phyloP scores from a whole-genome alignment of 257 asterid species.

The Agastache rugosa region DNA sequence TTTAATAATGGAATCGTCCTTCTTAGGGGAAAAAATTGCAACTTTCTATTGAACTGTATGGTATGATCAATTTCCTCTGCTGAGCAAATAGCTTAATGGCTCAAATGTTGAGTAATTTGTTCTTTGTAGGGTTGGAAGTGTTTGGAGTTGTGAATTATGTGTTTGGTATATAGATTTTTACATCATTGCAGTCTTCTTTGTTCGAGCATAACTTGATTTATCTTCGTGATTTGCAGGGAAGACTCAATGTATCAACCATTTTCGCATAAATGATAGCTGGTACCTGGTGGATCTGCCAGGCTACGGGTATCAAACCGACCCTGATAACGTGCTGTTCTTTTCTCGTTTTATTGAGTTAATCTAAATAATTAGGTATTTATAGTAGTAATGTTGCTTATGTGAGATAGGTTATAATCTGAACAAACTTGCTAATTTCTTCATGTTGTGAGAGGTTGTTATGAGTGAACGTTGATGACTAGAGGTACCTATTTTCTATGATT shows the following conservation, averaged over 20 bases:
- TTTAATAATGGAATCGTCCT: neutral
- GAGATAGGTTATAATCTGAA: neutral
- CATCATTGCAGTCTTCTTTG: neutral
- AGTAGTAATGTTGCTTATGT: neutral
- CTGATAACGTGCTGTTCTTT: neutral
- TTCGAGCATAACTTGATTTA: neutral
- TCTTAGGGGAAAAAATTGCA: neutral
- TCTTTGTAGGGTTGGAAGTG: slow-evolving; percentile 12
- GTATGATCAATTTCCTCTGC: neutral
- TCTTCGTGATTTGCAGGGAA: slow-evolving; percentile 71
- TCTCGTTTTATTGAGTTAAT: neutral
- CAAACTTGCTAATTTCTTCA: neutral
- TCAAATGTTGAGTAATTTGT: slow-evolving; percentile 13
- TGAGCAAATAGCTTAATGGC: neutral
- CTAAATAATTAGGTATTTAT: neutral
- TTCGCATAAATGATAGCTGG: slow-evolving; percentile 87
- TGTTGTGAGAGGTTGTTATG: neutral
- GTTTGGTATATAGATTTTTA: neutral
- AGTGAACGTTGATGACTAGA: neutral
- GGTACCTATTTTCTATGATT: neutral
- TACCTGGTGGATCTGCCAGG: slow-evolving; percentile 99
- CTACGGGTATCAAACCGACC: slow-evolving; percentile 68
- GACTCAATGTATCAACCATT: slow-evolving; percentile 99
- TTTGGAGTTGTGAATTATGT: neutral
- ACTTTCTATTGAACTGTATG: neutral